Percentiles rank a stretch among this genome's conserved stretches.
Evolutionary conservation across 1,284 basidiomycete species (phyloP).

Genomic region (Puccinia polysora): DNA sequence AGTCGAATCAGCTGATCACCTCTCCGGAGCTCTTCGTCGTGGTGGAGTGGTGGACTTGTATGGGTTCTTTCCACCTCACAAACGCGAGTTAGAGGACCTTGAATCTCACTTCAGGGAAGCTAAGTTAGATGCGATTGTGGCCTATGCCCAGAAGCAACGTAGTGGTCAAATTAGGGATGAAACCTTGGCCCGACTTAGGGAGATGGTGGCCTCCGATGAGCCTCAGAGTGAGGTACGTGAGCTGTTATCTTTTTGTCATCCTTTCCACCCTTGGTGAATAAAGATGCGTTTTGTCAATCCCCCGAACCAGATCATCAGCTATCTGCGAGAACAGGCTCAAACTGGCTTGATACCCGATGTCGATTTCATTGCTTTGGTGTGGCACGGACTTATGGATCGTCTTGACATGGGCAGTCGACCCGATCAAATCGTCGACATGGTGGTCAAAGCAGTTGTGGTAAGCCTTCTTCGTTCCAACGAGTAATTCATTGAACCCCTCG

Average conservation of each 20-base stretch:
- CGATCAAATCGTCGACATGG: slow-evolving; percentile 80
- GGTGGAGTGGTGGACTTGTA: slow-evolving; percentile 80
- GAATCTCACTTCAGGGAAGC: slow-evolving; percentile 78
- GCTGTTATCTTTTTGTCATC: slow-evolving; percentile 20
- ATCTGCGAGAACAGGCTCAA: slow-evolving; percentile 62
- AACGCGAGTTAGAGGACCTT: slow-evolving; percentile 67
- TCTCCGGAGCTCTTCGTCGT: slow-evolving; percentile 69
- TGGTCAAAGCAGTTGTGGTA: slow-evolving; percentile 76
- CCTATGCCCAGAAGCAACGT: slow-evolving; percentile 48
- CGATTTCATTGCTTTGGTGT: slow-evolving; percentile 81
- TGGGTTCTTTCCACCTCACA: slow-evolving; percentile 77
- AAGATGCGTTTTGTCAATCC: neutral
- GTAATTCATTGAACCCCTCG: neutral
- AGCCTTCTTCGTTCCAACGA: too few species aligned
- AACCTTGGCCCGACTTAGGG: slow-evolving; percentile 63
- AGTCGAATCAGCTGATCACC: slow-evolving; percentile 56
- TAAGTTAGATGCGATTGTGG: slow-evolving; percentile 37
- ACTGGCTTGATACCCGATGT: slow-evolving; percentile 63
- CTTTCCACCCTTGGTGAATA: neutral
- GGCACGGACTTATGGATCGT: slow-evolving; percentile 79
- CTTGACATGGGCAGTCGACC: slow-evolving; percentile 81
- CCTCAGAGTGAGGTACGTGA: slow-evolving; percentile 59
- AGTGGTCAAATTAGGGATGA: slow-evolving; percentile 51
- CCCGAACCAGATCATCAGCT: slow-evolving; percentile 63
- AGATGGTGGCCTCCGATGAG: slow-evolving; percentile 63